Evolutionary conservation across 768 basidiomycete species (phyloP), one percentile per base, ranked within the genome.

Genomic region (Astraeus odoratus): DNA sequence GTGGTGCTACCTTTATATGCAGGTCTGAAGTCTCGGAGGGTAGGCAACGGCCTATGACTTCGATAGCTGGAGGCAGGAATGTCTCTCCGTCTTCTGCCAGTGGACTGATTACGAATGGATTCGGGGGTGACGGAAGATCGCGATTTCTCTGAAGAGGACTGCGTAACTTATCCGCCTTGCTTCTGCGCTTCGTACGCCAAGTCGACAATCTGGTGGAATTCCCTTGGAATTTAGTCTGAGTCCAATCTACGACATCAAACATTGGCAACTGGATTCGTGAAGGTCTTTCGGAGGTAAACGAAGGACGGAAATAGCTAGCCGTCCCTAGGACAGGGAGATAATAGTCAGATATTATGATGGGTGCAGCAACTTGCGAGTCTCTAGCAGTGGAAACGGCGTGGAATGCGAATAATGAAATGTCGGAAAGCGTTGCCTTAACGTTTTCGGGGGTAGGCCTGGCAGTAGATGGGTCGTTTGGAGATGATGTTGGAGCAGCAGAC

Each of bases 261-360:
- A 59, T 60, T 1, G 86, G 84, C 37, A 83, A 64, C 4, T 46
- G 46, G 31, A 60, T 47, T 18, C 55, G 46, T 16, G 40, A 41
- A n/a, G 58, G 57, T 36, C 42, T 49, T 30, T 54, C 51, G 19
- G 47, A 51, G 44, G 45, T 36, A 8, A 63, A 49, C 30, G 58
- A 57, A 18, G 76, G 76, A 44, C 77, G 75, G 33, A 55, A 39
- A 55, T 77, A 76, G 5, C 49, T 46, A 16, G 58, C 42, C 27
- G 70, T 51, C 60, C 86, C 85, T 49, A 86, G 84, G 5, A 63
- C 63, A 12, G 69, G 58, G 15, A 94, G 75, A 50, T 77, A 63
- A n/a, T 72, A 73, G 55, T 94, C 92, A 8, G 80, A 81, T 39
- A 92, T 75, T 15, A 95, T 56, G 35, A 95, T 64, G 10, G 91